Conservation (phyloP, 2,329 filamentous ascomycete species). For the Fusarium virguliforme region DNA sequence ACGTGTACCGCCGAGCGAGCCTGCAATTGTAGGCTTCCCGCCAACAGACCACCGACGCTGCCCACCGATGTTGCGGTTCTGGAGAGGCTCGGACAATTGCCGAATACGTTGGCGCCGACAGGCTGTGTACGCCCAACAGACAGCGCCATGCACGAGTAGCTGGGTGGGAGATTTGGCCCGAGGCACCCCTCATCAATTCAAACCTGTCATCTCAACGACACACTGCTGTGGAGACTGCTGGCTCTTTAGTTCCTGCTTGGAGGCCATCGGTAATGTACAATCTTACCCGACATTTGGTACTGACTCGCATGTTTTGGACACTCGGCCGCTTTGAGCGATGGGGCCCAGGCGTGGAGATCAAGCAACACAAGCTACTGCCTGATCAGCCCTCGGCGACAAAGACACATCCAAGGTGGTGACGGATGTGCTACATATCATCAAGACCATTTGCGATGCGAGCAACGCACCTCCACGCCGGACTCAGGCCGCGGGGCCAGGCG, state of each 20-base stretch:
- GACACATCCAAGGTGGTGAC: neutral
- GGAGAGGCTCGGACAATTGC: no score
- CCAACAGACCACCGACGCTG: no score
- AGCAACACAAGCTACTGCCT: neutral
- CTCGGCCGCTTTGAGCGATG: conserved; percentile 15
- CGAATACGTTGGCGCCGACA: no score
- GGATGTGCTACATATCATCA: neutral
- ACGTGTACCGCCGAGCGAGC: no score
- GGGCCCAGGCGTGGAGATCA: neutral
- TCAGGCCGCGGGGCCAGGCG: neutral
- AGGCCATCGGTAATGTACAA: conserved; percentile 35
- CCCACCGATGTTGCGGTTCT: no score
- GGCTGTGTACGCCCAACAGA: no score
- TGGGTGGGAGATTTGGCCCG: neutral
- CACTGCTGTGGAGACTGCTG: conserved; percentile 21
- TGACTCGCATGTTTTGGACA: conserved; percentile 39
- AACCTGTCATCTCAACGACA: neutral
- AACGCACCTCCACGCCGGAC: no score
- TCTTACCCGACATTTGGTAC: conserved; percentile 33
- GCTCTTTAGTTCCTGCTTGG: conserved; percentile 43
- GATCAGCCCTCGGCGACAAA: neutral
- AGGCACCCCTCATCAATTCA: neutral
- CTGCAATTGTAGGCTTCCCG: no score
- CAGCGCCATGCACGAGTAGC: neutral
- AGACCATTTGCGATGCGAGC: neutral